Percentiles rank a stretch among this genome's conserved stretches.
These are phyloP conservation scores for Pelargonium myrrhifolium DNA, from an alignment of 441 rosid genomes.

Conservation along the genomic window DNA sequence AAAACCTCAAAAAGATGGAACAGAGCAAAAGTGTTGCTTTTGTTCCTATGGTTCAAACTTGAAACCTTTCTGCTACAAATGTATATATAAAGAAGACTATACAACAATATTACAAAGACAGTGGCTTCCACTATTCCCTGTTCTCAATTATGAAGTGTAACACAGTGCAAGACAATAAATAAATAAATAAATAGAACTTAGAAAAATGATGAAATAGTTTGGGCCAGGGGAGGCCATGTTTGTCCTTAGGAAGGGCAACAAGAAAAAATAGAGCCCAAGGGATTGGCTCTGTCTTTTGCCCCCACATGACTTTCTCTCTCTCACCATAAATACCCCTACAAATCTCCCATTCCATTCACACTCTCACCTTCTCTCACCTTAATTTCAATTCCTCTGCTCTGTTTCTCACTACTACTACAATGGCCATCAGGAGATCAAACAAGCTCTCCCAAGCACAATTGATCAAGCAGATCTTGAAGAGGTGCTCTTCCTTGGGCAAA, in stretches of 20 bases:
- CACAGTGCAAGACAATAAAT: too few species aligned
- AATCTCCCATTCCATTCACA: background rate
- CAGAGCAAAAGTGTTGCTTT: too few species aligned
- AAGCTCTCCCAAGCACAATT: constrained; percentile 12
- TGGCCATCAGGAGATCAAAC: constrained; percentile 17
- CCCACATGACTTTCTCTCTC: too few species aligned
- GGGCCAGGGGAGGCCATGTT: background rate
- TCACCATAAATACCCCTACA: constrained; percentile 9
- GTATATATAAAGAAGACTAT: too few species aligned
- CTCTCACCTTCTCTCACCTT: background rate
- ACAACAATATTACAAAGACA: too few species aligned
- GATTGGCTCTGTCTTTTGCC: background rate
- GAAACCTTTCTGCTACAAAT: too few species aligned
- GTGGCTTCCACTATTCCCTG: too few species aligned
- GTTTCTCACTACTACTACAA: constrained; percentile 9
- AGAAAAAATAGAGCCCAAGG: background rate
- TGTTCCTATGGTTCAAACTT: too few species aligned
- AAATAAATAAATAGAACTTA: too few species aligned
- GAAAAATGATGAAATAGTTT: too few species aligned
- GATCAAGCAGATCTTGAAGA: constrained; percentile 20
- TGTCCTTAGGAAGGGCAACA: background rate
- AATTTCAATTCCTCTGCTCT: background rate
- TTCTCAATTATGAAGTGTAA: too few species aligned
- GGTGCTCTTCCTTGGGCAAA: constrained; percentile 22
- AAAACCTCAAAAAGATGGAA: too few species aligned